Conservation (phyloP, 2,329 filamentous ascomycete genomes). For the Alternaria gansuensis region DNA sequence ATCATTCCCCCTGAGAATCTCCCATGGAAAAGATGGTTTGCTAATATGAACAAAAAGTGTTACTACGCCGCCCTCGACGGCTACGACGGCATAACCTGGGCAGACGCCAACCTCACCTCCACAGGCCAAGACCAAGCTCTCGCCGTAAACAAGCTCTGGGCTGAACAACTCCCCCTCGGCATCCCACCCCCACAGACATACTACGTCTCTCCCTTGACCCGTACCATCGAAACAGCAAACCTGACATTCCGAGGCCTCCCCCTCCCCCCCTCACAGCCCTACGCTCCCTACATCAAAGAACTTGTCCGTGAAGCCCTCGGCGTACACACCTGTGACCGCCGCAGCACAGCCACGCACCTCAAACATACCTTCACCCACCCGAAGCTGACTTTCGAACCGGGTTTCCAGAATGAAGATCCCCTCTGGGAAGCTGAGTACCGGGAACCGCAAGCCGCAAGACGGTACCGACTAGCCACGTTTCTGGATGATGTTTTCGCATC, state of each 20-base stretch:
- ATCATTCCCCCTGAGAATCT: not conserved
- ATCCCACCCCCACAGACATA: slow-evolving; percentile 70
- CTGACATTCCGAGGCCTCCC: slow-evolving; percentile 66
- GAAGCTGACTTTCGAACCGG: slow-evolving; percentile 64
- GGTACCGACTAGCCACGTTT: slow-evolving; percentile 45
- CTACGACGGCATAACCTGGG: slow-evolving; percentile 69
- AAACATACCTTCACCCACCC: slow-evolving; percentile 56
- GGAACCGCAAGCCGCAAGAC: slow-evolving; percentile 39
- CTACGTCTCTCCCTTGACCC: slow-evolving; percentile 71
- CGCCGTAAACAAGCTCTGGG: slow-evolving; percentile 68
- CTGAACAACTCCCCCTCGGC: slow-evolving; percentile 59
- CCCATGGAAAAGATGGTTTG: not conserved
- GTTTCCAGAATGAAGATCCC: slow-evolving; percentile 66
- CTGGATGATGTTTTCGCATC: slow-evolving; percentile 63
- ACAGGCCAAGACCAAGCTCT: slow-evolving; percentile 66
- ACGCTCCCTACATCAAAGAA: slow-evolving; percentile 70
- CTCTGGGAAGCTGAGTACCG: slow-evolving; percentile 59
- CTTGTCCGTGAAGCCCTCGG: slow-evolving; percentile 71
- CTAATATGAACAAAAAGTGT: slow-evolving; percentile 50
- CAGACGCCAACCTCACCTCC: slow-evolving; percentile 69
- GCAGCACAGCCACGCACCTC: slow-evolving; percentile 64
- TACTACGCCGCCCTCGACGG: slow-evolving; percentile 72
- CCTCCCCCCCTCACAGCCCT: slow-evolving; percentile 61
- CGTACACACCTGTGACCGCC: slow-evolving; percentile 73
- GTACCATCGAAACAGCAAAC: slow-evolving; percentile 70